Base-by-base conservation (phyloP, 176 grass and related monocot genomes). In the Bonia amplexicaulis region DNA sequence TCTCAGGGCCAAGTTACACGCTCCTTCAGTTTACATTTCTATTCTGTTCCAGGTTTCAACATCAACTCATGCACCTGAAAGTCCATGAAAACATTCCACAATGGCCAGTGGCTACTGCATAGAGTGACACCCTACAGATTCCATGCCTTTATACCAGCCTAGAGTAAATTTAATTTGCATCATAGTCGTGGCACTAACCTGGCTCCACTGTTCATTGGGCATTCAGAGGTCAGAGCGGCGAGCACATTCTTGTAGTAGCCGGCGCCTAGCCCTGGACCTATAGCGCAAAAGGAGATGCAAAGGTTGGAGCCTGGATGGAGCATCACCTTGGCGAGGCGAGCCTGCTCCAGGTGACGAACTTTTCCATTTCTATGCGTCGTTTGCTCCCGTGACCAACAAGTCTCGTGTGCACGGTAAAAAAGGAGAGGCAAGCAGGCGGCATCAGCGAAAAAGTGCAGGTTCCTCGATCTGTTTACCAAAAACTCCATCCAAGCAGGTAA, bases 201-300 rank as follows among this genome's bases (percentile, higher is more conserved):
- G 7, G 12, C 4, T 22, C 20, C 35, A 31, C 9, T 47, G 27
- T 19, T 71, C 66, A 85, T 25, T 16, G 83, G 62, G 16, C 1
- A 39, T 68, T 59, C 16, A 57, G n/a, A 45, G 22, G 58, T 46
- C 39, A 29, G 58, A 79, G 49, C 66, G 67, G 54, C 55, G 15
- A 73, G 53, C 84, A 82, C 46, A 75, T 73, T 90, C 83, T 75
- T 74, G 12, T 11, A 37, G 6, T 80, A 82, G 72, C 72, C 72
- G 88, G 79, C 84, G 78, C 83, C 62, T 85, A 84, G 54, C 25
- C n/a, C 29, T 29, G 19, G 61, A 11, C 15, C 51, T 60, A 69
- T 1, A 45, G 31, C 58, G 26, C 37, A 23, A 66, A 71, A 85
- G 51, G 65, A 65, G 66, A 78, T 33, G 72, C 71, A 82, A 86